Conservation (phyloP, 2,329 filamentous ascomycete genomes). For the Xenosphaeropsis pyriputrescens region DNA sequence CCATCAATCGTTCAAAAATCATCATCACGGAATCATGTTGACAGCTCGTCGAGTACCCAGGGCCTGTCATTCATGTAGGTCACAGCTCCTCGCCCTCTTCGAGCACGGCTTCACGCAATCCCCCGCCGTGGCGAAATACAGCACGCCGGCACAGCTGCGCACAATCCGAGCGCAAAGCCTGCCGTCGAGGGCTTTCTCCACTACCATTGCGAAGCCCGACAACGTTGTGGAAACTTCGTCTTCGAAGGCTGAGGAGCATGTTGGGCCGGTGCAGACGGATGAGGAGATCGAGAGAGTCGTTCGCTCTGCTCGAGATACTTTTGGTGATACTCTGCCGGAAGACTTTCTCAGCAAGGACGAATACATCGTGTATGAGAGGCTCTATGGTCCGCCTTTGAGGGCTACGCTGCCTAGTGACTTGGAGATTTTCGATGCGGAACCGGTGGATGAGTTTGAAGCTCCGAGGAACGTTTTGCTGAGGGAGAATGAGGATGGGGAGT, state of each 20-base stretch:
- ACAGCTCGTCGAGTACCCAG: constrained; percentile 12
- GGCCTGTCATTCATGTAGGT: constrained; percentile 19
- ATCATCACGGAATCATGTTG: constrained; percentile 9
- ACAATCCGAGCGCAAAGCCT: not conserved
- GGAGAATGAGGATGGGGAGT: constrained; percentile 36
- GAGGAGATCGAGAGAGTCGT: constrained; percentile 46
- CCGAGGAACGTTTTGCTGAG: constrained; percentile 32
- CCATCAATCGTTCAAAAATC: not conserved
- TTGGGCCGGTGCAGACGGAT: constrained; percentile 1
- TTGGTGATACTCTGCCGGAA: constrained; percentile 63
- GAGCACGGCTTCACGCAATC: constrained; percentile 17
- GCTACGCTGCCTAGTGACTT: constrained; percentile 45
- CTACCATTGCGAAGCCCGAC: not conserved
- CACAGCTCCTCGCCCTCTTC: constrained; percentile 18
- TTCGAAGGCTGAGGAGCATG: not conserved
- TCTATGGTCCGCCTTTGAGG: constrained; percentile 65
- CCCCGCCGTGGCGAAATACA: not conserved
- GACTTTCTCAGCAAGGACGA: constrained; percentile 57
- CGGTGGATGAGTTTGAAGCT: constrained; percentile 9
- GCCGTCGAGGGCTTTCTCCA: constrained; percentile 1
- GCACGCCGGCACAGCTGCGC: not conserved
- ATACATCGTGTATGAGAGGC: constrained; percentile 58
- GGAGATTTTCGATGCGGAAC: constrained; percentile 19
- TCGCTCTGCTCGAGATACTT: constrained; percentile 56
- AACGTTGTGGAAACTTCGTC: not conserved